Evolutionary conservation across 2,329 filamentous ascomycete species (phyloP), one percentile per base, ranked within the genome.

Genomic region (Allantophomopsis cytisporea): DNA sequence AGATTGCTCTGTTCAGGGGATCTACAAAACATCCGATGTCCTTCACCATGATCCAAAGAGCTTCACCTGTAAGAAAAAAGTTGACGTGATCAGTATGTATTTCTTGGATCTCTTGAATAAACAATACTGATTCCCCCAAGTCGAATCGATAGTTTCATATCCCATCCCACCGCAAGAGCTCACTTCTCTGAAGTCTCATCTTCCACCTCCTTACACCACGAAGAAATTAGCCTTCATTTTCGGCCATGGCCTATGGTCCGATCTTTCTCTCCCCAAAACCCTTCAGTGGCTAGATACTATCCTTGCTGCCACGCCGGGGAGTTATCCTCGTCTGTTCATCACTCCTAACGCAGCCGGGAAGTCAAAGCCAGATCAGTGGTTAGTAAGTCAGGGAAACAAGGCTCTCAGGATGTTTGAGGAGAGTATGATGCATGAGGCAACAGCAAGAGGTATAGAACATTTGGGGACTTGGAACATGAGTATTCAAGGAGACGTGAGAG

Each of bases 391-490:
- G 43, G 65, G 65, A 3, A 66, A 68, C 44, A 65, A 68, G 49
- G 63, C 63, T 7, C 49, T 68, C 30, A 58, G 63, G 47, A 43
- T 60, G 4, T 68, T 65, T 44, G 64, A 69, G 50, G 59, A 64
- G 43, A 52, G 16, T 44, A 48, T 39, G 57, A 52, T 43, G 11
- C 7, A 28, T 8, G 23, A 28, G 23, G 8, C 23, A 28, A 28
- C 23, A 8, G 5, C 4, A 28, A 55, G 54, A 36, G 57, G 61
- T 1, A 50, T 68, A 15, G 64, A 67, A 42, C 60, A 65, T 48
- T 49, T 68, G 31, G 65, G 65, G 8, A 68, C 65, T 23, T 68
- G 64, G 63, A 68, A 67, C 45, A 67, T 66, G 62, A 66, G 61
- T 43, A 60, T 67, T 40, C 65, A 68, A 47, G 58, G 57, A n/a